Evolutionary conservation across 495 filamentous ascomycete genomes (phyloP).

Genomic region (Ascobolus immersus): DNA sequence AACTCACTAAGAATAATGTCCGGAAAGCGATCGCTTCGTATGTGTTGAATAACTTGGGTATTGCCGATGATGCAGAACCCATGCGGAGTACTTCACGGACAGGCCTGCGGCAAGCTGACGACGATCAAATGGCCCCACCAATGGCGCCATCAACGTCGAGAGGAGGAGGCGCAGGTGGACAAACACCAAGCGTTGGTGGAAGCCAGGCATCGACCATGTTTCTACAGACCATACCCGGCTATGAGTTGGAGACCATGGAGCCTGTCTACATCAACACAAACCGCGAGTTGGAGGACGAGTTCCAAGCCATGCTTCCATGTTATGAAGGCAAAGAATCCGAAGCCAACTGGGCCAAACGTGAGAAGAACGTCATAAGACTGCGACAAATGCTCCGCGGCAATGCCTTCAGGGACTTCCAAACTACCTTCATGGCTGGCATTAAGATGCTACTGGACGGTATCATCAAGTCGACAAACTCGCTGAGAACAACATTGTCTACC

Average conservation of each 20-base stretch:
- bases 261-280: constrained; percentile 57
- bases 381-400: constrained; percentile 63
- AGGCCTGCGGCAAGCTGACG: constrained; percentile 15
- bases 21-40: constrained; percentile 57
- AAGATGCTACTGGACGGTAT: constrained; percentile 66
- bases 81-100: constrained; percentile 23
- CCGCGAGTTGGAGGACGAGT: constrained; percentile 59
- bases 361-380: constrained; percentile 49
- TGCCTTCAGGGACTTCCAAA: constrained; percentile 47
- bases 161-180: constrained; percentile 9
- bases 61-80: constrained; percentile 26
- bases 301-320: constrained; percentile 47
- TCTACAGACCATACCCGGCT: constrained; percentile 23
- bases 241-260: constrained; percentile 41
- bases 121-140: constrained; percentile 14
- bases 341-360: constrained; percentile 66
- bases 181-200: constrained; percentile 20
- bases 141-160: too few species aligned
- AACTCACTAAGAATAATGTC: constrained; percentile 52
- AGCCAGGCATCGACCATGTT: constrained; percentile 25
- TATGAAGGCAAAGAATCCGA: constrained; percentile 86
- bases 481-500: constrained; percentile 70
- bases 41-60: constrained; percentile 46
- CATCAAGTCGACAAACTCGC: constrained; percentile 59
- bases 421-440: constrained; percentile 38